These are phyloP conservation scores for Omphalotus olearius DNA, from an alignment of 1,284 basidiomycete genomes.

Conservation along the genomic window DNA sequence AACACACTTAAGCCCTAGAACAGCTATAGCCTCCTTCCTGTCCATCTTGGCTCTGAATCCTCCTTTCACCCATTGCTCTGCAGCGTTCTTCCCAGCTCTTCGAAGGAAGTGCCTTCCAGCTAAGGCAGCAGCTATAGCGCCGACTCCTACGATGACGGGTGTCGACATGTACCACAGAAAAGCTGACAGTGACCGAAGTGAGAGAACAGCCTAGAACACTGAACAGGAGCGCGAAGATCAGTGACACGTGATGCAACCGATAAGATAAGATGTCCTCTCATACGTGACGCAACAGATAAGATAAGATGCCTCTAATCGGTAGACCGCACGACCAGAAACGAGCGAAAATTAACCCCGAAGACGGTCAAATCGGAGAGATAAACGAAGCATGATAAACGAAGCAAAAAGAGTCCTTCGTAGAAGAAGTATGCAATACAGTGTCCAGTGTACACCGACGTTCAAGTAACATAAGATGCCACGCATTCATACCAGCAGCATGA, in stretches of 20 bases:
- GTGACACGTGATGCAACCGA: no score
- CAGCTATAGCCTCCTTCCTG: slow-evolving; percentile 85
- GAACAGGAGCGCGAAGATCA: no score
- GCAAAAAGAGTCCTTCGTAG: no score
- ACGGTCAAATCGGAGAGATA: no score
- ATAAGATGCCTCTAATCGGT: no score
- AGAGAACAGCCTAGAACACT: no score
- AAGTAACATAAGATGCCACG: not conserved
- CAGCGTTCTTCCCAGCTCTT: slow-evolving; percentile 54
- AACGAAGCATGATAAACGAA: not conserved
- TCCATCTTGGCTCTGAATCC: slow-evolving; percentile 98
- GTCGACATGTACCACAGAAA: slow-evolving; percentile 79
- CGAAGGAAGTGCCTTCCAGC: slow-evolving; percentile 69
- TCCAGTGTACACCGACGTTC: not conserved
- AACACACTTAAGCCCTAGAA: slow-evolving; percentile 89
- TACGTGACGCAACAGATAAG: no score
- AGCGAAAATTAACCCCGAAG: no score
- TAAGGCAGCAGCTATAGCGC: slow-evolving; percentile 77
- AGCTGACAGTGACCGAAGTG: no score
- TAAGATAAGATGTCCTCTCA: no score
- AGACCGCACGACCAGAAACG: no score
- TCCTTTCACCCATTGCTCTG: slow-evolving; percentile 88
- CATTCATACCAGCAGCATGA: not conserved
- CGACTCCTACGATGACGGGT: slow-evolving; percentile 72
- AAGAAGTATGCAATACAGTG: not conserved